Evolutionary conservation across 495 filamentous ascomycete genomes (phyloP).

Genomic region (Friedmanniomyces simplex): DNA sequence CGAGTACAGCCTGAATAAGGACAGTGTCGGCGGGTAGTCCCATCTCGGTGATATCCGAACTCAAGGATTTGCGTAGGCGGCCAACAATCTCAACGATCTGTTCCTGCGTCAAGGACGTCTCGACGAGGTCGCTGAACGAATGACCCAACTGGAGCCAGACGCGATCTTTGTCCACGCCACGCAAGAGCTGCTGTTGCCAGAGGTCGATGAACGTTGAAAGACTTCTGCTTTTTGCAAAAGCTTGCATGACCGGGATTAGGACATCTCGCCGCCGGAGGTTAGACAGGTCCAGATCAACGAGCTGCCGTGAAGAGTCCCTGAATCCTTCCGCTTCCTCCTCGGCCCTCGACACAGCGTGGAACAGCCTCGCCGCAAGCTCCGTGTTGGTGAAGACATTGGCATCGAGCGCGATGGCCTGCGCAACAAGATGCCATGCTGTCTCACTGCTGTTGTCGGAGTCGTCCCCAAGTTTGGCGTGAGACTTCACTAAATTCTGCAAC

Average conservation of each 20-base stretch:
- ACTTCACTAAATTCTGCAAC: not conserved
- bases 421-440: not conserved
- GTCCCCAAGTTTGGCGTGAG: not conserved
- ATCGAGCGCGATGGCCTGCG: conserved; percentile 1
- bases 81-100: conserved; percentile 2
- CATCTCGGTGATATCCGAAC: not conserved
- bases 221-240: conserved; percentile 55
- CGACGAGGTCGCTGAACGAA: conserved; percentile 1
- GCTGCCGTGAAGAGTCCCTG: not conserved
- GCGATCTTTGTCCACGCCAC: not conserved
- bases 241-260: conserved; percentile 48
- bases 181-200: conserved; percentile 53
- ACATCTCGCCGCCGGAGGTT: conserved; percentile 8
- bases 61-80: not conserved
- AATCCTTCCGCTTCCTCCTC: not conserved
- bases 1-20: not conserved
- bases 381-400: not conserved
- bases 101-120: conserved; percentile 2
- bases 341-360: not conserved
- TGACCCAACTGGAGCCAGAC: conserved; percentile 3
- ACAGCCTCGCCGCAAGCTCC: not conserved
- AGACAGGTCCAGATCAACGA: not conserved
- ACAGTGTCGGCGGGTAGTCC: not conserved
- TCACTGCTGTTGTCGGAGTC: not conserved
- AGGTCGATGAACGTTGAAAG: conserved; percentile 53